Evolutionary conservation across 2,329 filamentous ascomycete species (phyloP).

Genomic region (Alternaria arborescens): DNA sequence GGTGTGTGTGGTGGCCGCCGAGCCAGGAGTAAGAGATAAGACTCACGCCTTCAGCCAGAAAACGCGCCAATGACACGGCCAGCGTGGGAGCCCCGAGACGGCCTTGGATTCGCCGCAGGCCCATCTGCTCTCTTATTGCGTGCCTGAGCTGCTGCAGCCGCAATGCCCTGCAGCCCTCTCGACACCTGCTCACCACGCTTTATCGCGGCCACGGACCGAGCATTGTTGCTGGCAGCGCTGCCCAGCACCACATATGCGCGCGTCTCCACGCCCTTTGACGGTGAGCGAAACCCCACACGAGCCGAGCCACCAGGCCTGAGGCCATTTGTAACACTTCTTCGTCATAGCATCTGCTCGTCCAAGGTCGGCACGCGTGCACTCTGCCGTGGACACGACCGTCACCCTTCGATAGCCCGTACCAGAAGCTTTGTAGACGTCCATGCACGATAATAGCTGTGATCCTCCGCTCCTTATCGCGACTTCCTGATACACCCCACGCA

Average conservation of each 20-base stretch:
- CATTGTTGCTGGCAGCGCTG: not conserved
- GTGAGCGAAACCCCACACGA: constrained; percentile 27
- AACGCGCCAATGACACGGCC: constrained; percentile 26
- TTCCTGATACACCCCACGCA: constrained; percentile 35
- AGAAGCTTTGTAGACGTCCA: not conserved
- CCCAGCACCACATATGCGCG: constrained; percentile 1
- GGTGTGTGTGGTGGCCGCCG: constrained; percentile 24
- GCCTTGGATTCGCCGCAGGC: constrained; percentile 18
- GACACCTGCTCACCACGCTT: not conserved
- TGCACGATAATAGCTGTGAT: constrained; percentile 1
- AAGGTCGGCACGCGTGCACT: not conserved
- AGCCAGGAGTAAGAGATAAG: constrained; percentile 41
- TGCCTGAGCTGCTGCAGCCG: constrained; percentile 27
- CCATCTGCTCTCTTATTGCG: constrained; percentile 21
- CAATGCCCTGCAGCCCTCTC: constrained; percentile 23
- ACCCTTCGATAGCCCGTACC: not conserved
- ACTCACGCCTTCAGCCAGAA: constrained; percentile 21
- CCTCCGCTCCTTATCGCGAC: constrained; percentile 32
- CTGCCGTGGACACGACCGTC: not conserved
- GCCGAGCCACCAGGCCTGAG: constrained; percentile 13
- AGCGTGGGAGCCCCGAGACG: constrained; percentile 24
- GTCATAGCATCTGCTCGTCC: constrained; percentile 21
- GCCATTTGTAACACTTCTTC: constrained; percentile 30
- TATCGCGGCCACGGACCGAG: constrained; percentile 13
- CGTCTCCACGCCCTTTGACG: not conserved